Percentiles rank a stretch among this genome's conserved stretches.
phyloP scores from a whole-genome alignment of 345 rosid genomes.

The Schrenkiella parvula region DNA sequence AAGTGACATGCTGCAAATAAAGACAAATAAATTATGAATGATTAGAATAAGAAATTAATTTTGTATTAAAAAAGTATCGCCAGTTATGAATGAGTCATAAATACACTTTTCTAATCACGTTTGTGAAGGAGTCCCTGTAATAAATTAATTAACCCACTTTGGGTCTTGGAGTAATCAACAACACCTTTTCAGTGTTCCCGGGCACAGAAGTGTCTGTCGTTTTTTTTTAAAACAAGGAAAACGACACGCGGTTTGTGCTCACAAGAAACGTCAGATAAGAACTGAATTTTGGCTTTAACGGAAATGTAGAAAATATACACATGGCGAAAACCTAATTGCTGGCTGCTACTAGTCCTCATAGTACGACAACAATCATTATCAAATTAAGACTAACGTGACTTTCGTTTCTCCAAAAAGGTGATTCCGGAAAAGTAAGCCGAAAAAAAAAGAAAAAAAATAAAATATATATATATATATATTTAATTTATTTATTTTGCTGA shows the following conservation, averaged over 20 bases:
- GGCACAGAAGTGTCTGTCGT: neutral
- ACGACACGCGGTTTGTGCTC: neutral
- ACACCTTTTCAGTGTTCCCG: neutral
- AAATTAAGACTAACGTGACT: neutral
- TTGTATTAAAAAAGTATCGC: neutral
- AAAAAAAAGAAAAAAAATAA: neutral
- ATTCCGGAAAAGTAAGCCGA: neutral
- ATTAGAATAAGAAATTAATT: neutral
- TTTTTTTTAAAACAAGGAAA: neutral
- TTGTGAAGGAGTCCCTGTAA: neutral
- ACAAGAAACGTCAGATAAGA: neutral
- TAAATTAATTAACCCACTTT: neutral
- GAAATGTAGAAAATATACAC: neutral
- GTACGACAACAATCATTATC: neutral
- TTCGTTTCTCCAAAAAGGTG: neutral
- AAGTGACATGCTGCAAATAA: slow-evolving; percentile 51
- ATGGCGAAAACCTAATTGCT: neutral
- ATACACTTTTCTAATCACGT: neutral
- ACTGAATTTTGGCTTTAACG: neutral
- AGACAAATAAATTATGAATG: neutral
- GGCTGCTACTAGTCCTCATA: neutral
- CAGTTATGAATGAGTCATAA: neutral
- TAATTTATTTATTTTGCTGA: neutral
- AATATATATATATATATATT: too few species aligned
- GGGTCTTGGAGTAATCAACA: neutral